A percentile compares a stretch with the other conserved stretches of the same genome.
These are phyloP conservation scores for Colletotrichum brevisporum DNA, from an alignment of 2,329 filamentous ascomycete species.

Conservation along the genomic window DNA sequence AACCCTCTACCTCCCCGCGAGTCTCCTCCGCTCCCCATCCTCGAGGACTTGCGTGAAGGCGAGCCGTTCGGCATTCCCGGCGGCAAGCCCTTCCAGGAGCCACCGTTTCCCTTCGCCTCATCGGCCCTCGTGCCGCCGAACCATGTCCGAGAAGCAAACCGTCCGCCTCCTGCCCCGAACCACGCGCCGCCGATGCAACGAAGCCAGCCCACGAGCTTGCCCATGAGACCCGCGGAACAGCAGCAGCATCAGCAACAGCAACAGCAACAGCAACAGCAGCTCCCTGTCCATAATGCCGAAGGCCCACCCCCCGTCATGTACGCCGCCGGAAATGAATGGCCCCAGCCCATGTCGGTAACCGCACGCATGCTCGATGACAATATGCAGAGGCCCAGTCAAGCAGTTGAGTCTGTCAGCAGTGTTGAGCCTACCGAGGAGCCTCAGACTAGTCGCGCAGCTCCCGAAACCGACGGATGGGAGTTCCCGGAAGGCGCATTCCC, in stretches of 20 bases:
- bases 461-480: slow-evolving; percentile 86
- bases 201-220: slow-evolving; percentile 51
- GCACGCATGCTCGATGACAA: slow-evolving; percentile 52
- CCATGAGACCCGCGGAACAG: slow-evolving; percentile 53
- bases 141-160: slow-evolving; percentile 68
- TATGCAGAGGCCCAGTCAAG: slow-evolving; percentile 52
- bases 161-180: slow-evolving; percentile 68
- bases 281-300: slow-evolving; percentile 68
- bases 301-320: slow-evolving; percentile 58
- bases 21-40: slow-evolving; percentile 69
- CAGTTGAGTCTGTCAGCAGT: slow-evolving; percentile 55
- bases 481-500: slow-evolving; percentile 85
- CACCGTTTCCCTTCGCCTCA: slow-evolving; percentile 45
- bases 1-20: slow-evolving; percentile 77
- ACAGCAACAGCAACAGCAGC: slow-evolving; percentile 61
- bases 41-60: slow-evolving; percentile 71
- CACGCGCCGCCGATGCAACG: slow-evolving; percentile 70
- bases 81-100: slow-evolving; percentile 54
- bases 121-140: slow-evolving; percentile 59
- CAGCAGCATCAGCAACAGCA: slow-evolving; percentile 47
- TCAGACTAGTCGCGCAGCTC: slow-evolving; percentile 53
- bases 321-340: slow-evolving; percentile 50
- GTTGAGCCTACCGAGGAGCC: slow-evolving; percentile 58
- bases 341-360: slow-evolving; percentile 44
- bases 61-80: slow-evolving; percentile 63